Base-by-base conservation (phyloP, 2,329 filamentous ascomycete genomes). In the Pseudogymnoascus sp. region DNA sequence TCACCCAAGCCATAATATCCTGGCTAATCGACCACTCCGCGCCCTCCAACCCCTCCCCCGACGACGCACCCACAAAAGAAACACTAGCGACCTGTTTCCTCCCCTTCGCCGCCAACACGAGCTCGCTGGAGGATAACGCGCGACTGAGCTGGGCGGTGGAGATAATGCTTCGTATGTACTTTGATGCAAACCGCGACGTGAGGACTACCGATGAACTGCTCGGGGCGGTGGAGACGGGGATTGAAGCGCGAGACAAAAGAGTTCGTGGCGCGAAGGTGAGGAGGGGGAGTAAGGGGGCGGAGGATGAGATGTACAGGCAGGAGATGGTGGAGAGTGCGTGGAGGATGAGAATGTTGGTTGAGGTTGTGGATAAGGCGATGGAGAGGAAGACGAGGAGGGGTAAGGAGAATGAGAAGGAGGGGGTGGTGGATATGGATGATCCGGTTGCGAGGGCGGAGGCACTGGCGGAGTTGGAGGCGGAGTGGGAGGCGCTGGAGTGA, bases 141-240 rank as follows among this genome's bases (percentile, higher is more conserved):
- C 82, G 81, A 64, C 75, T 86, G 11, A 80, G 79, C 3, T 72
- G 86, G 28, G 65, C 83, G 35, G 70, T 84, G 0, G 84, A 87
- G 69, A 74, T 74, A 2, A 66, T 85, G 37, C 65, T 84, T 14
- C 72, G 79, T 2, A 67, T 81, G 8, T 71, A 85, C 28, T 58
- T 69, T 6, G 41, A 76, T 69, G 63, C 64, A 38, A 74, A 67
- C 3, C 67, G 68, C 30, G 57, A 37, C 6, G 25, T 43, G 7
- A 4, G 41, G 30, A 50, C 67, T 43, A 67, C 65, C 0, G 60
- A 60, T 1, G 65, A 64, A 5, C 64, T 87, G 14, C 73, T 73
- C 37, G 61, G 70, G 0, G 78, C 80, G 0, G 74, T 82, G n/a
- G 74, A 81, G 62, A 63, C 67, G 16, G 86, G 85, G 0, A 81